phyloP scores from a whole-genome alignment of 495 filamentous ascomycete genomes.

The Friedmanniomyces endolithicus region DNA sequence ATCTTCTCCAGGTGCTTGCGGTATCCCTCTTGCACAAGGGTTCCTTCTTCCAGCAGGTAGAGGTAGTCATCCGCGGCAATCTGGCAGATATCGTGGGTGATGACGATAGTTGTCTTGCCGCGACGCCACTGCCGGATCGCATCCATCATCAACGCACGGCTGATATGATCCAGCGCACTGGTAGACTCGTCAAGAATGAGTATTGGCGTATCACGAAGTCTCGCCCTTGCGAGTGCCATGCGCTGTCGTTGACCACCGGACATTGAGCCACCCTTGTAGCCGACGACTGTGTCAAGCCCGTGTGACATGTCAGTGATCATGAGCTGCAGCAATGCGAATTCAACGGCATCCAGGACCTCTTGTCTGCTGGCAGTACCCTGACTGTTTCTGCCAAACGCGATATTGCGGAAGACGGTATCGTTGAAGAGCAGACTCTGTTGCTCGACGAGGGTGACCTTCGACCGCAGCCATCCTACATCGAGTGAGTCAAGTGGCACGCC shows the following conservation, averaged over 20 bases:
- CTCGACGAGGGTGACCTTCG: slow-evolving; percentile 71
- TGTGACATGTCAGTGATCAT: slow-evolving; percentile 59
- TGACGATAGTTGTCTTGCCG: slow-evolving; percentile 34
- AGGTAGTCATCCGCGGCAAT: slow-evolving; percentile 64
- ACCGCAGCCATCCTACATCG: slow-evolving; percentile 59
- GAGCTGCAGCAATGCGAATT: slow-evolving; percentile 58
- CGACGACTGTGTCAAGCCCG: slow-evolving; percentile 63
- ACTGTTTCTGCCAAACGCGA: slow-evolving; percentile 50
- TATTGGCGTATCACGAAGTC: slow-evolving; percentile 32
- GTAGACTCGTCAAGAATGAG: slow-evolving; percentile 36
- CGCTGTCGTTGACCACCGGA: slow-evolving; percentile 65
- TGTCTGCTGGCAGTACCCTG: slow-evolving; percentile 35
- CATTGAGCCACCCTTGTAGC: slow-evolving; percentile 53
- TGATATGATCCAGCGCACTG: slow-evolving; percentile 34
- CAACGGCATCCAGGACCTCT: slow-evolving; percentile 46
- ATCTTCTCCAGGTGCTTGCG: slow-evolving; percentile 35
- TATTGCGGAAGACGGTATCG: slow-evolving; percentile 66
- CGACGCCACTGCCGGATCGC: slow-evolving; percentile 31
- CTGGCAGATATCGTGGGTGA: slow-evolving; percentile 76
- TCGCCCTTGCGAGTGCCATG: slow-evolving; percentile 32
- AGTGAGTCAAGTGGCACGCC: slow-evolving; percentile 48
- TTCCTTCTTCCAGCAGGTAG: slow-evolving; percentile 65
- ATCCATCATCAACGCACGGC: slow-evolving; percentile 28
- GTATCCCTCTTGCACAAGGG: slow-evolving; percentile 57
- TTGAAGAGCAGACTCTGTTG: slow-evolving; percentile 76